Evolutionary conservation across 805 yeast species (phyloP).

Genomic region (Isabelozyma pseudorhagii): DNA sequence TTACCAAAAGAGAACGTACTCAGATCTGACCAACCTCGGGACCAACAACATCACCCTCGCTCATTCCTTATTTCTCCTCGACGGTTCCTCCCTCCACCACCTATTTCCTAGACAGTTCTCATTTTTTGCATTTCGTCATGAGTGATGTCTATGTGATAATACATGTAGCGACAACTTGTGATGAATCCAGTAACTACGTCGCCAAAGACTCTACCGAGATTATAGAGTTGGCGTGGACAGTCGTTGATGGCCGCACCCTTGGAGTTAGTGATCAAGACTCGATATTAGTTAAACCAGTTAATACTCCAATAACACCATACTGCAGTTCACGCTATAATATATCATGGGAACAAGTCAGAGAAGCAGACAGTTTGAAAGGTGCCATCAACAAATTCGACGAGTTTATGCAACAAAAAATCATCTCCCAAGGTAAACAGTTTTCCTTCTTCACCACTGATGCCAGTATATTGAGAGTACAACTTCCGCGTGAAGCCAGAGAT

Average conservation of each 20-base stretch:
- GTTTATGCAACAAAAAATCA: slow-evolving; percentile 43
- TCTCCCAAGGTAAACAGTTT: slow-evolving; percentile 47
- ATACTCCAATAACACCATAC: slow-evolving; percentile 62
- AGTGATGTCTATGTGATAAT: slow-evolving; percentile 58
- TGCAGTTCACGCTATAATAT: slow-evolving; percentile 51
- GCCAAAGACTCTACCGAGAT: slow-evolving; percentile 68
- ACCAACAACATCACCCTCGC: not conserved
- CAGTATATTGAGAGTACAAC: slow-evolving; percentile 71
- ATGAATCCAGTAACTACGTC: slow-evolving; percentile 55
- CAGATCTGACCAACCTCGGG: not conserved
- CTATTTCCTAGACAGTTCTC: not conserved
- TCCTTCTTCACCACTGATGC: slow-evolving; percentile 64
- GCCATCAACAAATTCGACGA: slow-evolving; percentile 56
- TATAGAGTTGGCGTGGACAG: slow-evolving; percentile 64
- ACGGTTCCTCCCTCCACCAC: not conserved
- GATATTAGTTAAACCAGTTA: slow-evolving; percentile 55
- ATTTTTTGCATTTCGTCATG: slow-evolving; percentile 21
- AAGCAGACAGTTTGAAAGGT: slow-evolving; percentile 53
- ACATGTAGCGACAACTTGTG: slow-evolving; percentile 64
- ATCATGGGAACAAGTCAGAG: slow-evolving; percentile 59
- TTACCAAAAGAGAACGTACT: too few species aligned
- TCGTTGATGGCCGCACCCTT: slow-evolving; percentile 53
- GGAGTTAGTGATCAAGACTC: slow-evolving; percentile 41
- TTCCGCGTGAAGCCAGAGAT: slow-evolving; percentile 80
- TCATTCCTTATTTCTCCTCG: not conserved